A percentile compares a stretch with the other conserved stretches of the same genome.
Conservation (phyloP, 352 stramenopile species). For the Pythium rhizo-oryzae region DNA sequence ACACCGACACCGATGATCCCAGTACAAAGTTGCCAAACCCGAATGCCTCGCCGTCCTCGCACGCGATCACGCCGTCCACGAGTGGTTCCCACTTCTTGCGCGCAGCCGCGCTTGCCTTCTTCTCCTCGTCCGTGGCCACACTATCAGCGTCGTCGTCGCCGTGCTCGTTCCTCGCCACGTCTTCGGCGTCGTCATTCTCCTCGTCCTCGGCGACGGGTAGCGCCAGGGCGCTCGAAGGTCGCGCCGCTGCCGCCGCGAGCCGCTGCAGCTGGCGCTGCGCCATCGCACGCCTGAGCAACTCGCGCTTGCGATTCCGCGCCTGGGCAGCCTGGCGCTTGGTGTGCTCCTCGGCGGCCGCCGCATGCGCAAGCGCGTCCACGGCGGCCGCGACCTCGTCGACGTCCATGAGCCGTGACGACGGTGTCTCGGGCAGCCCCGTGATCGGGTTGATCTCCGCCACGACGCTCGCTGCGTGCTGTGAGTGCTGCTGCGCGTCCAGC, state of each 20-base stretch:
- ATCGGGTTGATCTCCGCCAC: conserved; percentile 43
- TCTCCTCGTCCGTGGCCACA: too few species aligned
- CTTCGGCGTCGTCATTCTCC: background rate
- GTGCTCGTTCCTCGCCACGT: background rate
- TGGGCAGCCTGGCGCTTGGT: background rate
- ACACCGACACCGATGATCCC: background rate
- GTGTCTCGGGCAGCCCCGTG: conserved; percentile 39
- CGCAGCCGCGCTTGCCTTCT: too few species aligned
- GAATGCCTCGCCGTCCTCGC: conserved; percentile 7
- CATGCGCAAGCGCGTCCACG: background rate
- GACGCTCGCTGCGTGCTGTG: background rate
- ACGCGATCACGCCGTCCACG: background rate
- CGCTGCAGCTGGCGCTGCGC: conserved; percentile 26
- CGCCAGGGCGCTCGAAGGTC: background rate
- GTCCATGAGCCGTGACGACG: conserved; percentile 44
- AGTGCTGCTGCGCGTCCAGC: conserved; percentile 12
- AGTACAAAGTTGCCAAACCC: conserved; percentile 32
- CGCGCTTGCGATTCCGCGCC: conserved; percentile 31
- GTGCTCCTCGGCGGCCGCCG: background rate
- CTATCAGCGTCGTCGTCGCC: too few species aligned
- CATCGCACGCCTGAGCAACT: conserved; percentile 37
- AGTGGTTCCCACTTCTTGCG: background rate
- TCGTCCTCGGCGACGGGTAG: background rate
- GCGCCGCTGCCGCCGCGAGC: background rate
- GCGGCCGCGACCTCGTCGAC: background rate